phyloP scores from a whole-genome alignment of 352 stramenopile genomes.

The Globisporangium camurandrum region DNA sequence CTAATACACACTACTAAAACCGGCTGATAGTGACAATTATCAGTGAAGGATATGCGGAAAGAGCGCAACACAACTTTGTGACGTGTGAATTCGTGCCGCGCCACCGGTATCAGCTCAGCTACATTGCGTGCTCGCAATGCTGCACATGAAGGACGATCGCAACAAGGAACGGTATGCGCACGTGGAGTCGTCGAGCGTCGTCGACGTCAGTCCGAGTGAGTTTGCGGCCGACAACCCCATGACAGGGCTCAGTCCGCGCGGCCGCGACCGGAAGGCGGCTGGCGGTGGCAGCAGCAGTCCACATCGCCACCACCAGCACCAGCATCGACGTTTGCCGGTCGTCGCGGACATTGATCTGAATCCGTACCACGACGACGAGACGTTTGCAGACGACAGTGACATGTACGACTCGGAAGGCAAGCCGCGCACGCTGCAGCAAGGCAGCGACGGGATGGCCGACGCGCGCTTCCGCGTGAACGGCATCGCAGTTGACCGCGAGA shows the following conservation, averaged over 20 bases:
- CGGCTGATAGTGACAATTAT: too few species aligned
- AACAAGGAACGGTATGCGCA: slow-evolving; percentile 28
- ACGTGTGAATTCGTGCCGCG: too few species aligned
- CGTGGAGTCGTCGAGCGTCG: slow-evolving; percentile 28
- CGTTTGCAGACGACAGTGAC: slow-evolving; percentile 17
- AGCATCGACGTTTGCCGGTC: slow-evolving; percentile 7
- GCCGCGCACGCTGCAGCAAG: slow-evolving; percentile 16
- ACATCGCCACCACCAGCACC: slow-evolving; percentile 1
- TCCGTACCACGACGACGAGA: slow-evolving; percentile 14
- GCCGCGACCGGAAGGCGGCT: slow-evolving; percentile 12
- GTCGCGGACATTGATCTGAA: slow-evolving; percentile 15
- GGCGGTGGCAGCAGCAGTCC: neutral
- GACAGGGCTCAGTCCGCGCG: slow-evolving; percentile 27
- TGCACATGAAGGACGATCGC: slow-evolving; percentile 40
- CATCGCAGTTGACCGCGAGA: slow-evolving; percentile 64
- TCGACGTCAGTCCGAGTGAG: slow-evolving; percentile 33
- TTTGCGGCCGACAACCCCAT: slow-evolving; percentile 23
- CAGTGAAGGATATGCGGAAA: too few species aligned
- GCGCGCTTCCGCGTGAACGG: slow-evolving; percentile 62
- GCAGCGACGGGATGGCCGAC: slow-evolving; percentile 26
- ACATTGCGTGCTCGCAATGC: slow-evolving; percentile 9
- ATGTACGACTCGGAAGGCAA: slow-evolving; percentile 32
- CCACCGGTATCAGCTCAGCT: too few species aligned
- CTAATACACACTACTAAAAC: too few species aligned
- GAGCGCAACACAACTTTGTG: too few species aligned